These are phyloP conservation scores for Limonomyces culmigenus DNA, from an alignment of 1,284 basidiomycete genomes.

Conservation along the genomic window DNA sequence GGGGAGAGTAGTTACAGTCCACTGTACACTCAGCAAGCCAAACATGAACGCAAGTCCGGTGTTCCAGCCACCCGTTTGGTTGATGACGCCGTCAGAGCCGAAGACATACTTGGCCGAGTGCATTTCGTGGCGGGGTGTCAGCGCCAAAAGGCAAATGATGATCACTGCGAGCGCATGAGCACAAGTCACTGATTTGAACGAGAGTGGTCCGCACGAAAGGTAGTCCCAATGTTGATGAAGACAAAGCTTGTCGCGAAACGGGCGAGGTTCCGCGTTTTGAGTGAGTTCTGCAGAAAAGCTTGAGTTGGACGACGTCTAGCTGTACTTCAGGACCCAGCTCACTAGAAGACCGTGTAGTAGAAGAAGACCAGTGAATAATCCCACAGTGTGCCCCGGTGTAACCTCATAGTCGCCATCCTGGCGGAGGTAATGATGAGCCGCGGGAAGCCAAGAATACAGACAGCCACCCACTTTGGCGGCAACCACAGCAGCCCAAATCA, in stretches of 20 bases:
- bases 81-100: slow-evolving; percentile 45
- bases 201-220: slow-evolving; percentile 25
- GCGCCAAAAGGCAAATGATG: slow-evolving; percentile 73
- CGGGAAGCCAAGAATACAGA: background rate
- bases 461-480: slow-evolving; percentile 26
- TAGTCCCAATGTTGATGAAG: slow-evolving; percentile 75
- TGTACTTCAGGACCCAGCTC: slow-evolving; percentile 9
- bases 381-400: slow-evolving; percentile 53
- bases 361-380: slow-evolving; percentile 57
- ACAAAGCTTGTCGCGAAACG: slow-evolving; percentile 68
- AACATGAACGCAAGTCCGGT: slow-evolving; percentile 76
- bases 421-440: background rate
- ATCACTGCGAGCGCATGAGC: too few relatives aligned
- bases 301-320: too few relatives aligned
- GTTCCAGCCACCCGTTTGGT: slow-evolving; percentile 61
- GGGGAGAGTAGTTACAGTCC: too few relatives aligned
- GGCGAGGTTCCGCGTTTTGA: slow-evolving; percentile 70
- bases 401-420: slow-evolving; percentile 30
- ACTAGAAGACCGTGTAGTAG: slow-evolving; percentile 59
- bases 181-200: background rate
- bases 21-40: slow-evolving; percentile 80
- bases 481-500: slow-evolving; percentile 73
- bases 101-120: slow-evolving; percentile 74
- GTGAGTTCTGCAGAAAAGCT: slow-evolving; percentile 41
- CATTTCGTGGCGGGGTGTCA: slow-evolving; percentile 65